phyloP scores from a whole-genome alignment of 495 filamentous ascomycete genomes.

The Penicillium riverlandense region DNA sequence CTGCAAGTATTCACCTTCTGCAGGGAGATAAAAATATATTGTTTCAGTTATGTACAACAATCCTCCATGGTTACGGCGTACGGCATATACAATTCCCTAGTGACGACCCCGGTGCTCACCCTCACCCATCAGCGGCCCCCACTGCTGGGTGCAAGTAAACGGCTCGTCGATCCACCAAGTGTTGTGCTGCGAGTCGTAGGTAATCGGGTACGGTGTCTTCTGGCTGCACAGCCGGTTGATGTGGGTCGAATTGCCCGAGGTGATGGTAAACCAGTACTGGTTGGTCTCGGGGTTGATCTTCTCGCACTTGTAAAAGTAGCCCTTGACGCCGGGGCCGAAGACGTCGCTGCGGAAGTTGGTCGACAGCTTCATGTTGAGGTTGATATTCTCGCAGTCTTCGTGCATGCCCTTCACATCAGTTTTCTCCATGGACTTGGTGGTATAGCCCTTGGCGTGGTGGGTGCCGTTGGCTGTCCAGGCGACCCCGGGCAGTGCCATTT shows the following conservation, averaged over 20 bases:
- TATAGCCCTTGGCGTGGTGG: slow-evolving; percentile 19
- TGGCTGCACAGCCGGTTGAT: slow-evolving; percentile 16
- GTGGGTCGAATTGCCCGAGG: slow-evolving; percentile 9
- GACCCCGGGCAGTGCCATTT: slow-evolving; percentile 14
- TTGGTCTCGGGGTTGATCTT: slow-evolving; percentile 17
- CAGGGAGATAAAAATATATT: too few relatives aligned
- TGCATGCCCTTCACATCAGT: slow-evolving; percentile 10
- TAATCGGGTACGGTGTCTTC: slow-evolving; percentile 15
- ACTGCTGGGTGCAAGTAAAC: slow-evolving; percentile 17
- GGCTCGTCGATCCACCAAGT: slow-evolving; percentile 24
- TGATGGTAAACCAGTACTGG: slow-evolving; percentile 22
- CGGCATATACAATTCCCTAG: too few relatives aligned
- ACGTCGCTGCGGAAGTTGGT: slow-evolving; percentile 22
- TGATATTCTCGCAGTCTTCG: slow-evolving; percentile 22
- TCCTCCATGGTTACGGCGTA: too few relatives aligned
- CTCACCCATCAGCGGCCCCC: too few relatives aligned
- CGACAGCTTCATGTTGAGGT: slow-evolving; percentile 20
- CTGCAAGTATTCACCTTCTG: too few relatives aligned
- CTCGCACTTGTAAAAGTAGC: slow-evolving; percentile 23
- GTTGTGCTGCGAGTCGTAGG: slow-evolving; percentile 16
- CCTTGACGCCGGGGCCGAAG: slow-evolving; percentile 11
- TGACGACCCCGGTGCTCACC: too few relatives aligned
- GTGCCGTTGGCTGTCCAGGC: slow-evolving; percentile 25
- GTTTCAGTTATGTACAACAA: too few relatives aligned
- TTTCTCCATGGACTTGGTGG: slow-evolving; percentile 8